Conservation (phyloP, 2,329 filamentous ascomycete species). For the Davidsoniella neocaledoniae region DNA sequence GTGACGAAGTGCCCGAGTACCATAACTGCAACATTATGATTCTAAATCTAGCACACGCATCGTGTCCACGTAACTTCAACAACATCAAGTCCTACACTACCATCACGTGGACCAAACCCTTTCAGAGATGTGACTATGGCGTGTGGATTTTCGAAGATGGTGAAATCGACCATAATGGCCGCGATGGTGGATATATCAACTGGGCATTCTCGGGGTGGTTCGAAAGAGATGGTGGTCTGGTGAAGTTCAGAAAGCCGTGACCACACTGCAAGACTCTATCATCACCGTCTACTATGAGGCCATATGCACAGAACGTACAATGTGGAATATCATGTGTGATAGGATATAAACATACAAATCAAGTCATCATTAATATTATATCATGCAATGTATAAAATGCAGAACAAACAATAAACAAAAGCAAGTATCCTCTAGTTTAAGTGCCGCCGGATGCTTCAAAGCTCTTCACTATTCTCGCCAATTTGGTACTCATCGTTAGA, state of each 20-base stretch:
- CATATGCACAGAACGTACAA: too few relatives aligned
- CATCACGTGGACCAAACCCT: slow-evolving; percentile 1
- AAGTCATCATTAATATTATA: too few relatives aligned
- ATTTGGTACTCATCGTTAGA: slow-evolving; percentile 33
- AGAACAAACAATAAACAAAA: too few relatives aligned
- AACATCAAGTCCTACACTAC: neutral
- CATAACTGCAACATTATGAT: neutral
- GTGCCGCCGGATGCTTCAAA: slow-evolving; percentile 17
- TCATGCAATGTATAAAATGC: too few relatives aligned
- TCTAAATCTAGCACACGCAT: slow-evolving; percentile 1
- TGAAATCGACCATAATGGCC: neutral
- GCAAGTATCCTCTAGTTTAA: too few relatives aligned
- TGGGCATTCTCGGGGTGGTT: slow-evolving; percentile 1
- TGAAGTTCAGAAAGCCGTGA: slow-evolving; percentile 1
- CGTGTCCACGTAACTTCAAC: neutral
- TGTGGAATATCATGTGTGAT: too few relatives aligned
- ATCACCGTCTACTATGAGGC: too few relatives aligned
- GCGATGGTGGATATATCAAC: slow-evolving; percentile 1
- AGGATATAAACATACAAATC: too few relatives aligned
- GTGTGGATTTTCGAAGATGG: slow-evolving; percentile 3
- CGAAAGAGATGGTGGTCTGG: neutral
- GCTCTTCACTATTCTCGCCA: slow-evolving; percentile 21
- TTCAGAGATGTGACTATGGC: neutral
- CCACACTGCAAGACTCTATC: too few relatives aligned
- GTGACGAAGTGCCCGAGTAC: neutral